Evolutionary conservation across 345 rosid genomes (phyloP).

Genomic region (Murraya paniculata): DNA sequence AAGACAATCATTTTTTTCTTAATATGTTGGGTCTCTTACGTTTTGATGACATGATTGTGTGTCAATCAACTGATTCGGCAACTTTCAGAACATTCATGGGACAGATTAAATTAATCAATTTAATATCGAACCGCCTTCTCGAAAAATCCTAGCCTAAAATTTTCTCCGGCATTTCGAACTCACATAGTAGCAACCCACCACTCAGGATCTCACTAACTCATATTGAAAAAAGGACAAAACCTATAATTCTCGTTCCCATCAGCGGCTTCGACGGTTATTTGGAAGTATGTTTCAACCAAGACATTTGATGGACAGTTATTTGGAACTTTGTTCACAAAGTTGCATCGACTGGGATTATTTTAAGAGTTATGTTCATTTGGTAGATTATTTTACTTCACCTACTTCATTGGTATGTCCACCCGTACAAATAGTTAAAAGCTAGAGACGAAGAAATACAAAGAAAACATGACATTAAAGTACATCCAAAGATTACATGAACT

Average conservation of each 20-base stretch:
- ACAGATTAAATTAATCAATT: too few relatives aligned
- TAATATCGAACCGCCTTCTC: not conserved
- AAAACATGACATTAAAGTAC: not conserved
- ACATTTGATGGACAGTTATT: not conserved
- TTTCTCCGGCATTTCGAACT: not conserved
- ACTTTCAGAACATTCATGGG: too few relatives aligned
- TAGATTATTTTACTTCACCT: conserved; percentile 8
- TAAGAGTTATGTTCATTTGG: not conserved
- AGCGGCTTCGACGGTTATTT: not conserved
- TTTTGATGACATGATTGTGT: too few relatives aligned
- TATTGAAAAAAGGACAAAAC: not conserved
- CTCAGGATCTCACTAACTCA: too few relatives aligned
- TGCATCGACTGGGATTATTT: not conserved
- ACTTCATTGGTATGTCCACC: conserved; percentile 18
- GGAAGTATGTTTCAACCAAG: not conserved
- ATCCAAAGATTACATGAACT: not conserved
- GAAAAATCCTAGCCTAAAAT: not conserved
- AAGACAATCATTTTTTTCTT: not conserved
- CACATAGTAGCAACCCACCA: not conserved
- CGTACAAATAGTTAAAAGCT: not conserved
- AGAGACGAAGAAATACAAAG: conserved; percentile 16
- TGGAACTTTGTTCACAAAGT: not conserved
- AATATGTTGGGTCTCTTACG: not conserved
- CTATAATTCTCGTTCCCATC: not conserved
- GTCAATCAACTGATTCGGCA: too few relatives aligned